Evolutionary conservation across 1,139 yeast genomes (phyloP).

Genomic region (Citeromyces siamensis): DNA sequence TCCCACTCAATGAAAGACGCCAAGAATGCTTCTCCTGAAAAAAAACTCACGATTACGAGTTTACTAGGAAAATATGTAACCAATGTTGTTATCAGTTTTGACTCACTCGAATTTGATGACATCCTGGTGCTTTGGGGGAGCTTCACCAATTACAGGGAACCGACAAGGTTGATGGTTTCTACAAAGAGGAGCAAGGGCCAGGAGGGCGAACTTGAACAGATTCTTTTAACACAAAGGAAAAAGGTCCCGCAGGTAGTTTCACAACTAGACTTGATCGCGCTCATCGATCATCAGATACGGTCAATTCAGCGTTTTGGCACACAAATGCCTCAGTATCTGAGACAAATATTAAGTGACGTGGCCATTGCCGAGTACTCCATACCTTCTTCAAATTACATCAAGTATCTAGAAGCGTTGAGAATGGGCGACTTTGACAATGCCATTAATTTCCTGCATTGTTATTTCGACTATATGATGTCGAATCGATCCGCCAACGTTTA

Average conservation of each 20-base stretch:
- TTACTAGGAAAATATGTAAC: slow-evolving; percentile 30
- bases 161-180: slow-evolving; percentile 13
- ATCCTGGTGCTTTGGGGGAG: slow-evolving; percentile 37
- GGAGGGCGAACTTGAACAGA: slow-evolving; percentile 2
- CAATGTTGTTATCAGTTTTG: slow-evolving; percentile 33
- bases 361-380: slow-evolving; percentile 39
- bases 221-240: neutral
- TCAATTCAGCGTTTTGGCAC: slow-evolving; percentile 42
- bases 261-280: slow-evolving; percentile 35
- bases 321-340: slow-evolving; percentile 33
- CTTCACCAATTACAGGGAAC: slow-evolving; percentile 36
- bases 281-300: slow-evolving; percentile 45
- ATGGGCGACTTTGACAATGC: slow-evolving; percentile 64
- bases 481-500: slow-evolving; percentile 51
- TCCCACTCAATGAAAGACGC: slow-evolving; percentile 18
- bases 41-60: slow-evolving; percentile 14
- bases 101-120: slow-evolving; percentile 48
- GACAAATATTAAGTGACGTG: slow-evolving; percentile 32
- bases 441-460: slow-evolving; percentile 60
- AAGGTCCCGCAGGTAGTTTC: slow-evolving; percentile 22
- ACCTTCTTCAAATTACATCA: slow-evolving; percentile 54
- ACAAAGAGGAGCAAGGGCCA: no score
- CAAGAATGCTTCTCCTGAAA: slow-evolving; percentile 15
- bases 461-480: slow-evolving; percentile 80
- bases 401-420: slow-evolving; percentile 50